phyloP scores from a whole-genome alignment of 108 stramenopile species.

The Chaetoceros tenuissimus region DNA sequence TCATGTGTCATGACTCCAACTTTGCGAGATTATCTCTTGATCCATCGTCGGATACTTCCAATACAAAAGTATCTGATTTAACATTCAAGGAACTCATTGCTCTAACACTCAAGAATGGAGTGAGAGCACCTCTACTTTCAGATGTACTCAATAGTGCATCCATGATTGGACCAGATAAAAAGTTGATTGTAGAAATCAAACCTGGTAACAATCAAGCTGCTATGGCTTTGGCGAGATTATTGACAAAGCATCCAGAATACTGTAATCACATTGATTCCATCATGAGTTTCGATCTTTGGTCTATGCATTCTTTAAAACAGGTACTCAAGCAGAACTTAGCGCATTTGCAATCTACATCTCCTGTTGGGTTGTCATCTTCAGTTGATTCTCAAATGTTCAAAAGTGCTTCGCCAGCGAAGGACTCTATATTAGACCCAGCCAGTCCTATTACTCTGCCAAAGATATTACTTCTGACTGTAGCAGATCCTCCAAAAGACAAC shows the following conservation, averaged over 20 bases:
- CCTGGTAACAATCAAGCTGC: conserved; percentile 63
- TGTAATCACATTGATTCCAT: conserved; percentile 44
- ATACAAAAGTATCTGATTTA: conserved; percentile 43
- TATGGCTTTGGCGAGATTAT: conserved; percentile 46
- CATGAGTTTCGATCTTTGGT: conserved; percentile 67
- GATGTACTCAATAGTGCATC: conserved; percentile 59
- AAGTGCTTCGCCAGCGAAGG: not conserved
- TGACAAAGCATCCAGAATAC: conserved; percentile 53
- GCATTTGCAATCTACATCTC: not conserved
- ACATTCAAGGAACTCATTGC: conserved; percentile 65
- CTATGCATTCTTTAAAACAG: conserved; percentile 51
- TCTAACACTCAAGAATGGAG: conserved; percentile 52
- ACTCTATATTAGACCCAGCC: not conserved
- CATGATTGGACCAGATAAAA: conserved; percentile 43
- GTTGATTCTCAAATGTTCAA: not conserved
- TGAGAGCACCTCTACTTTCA: conserved; percentile 55
- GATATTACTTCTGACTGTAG: conserved; percentile 31
- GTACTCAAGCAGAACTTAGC: conserved; percentile 30
- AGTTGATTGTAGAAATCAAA: conserved; percentile 68
- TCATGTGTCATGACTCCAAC: conserved; percentile 62
- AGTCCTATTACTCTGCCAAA: conserved; percentile 8
- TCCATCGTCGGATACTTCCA: conserved; percentile 21
- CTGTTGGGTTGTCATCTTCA: not conserved
- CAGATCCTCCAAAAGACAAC: conserved; percentile 17
- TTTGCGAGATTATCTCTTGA: conserved; percentile 57